A percentile compares a stretch with the other conserved stretches of the same genome.
Conservation (phyloP, 495 filamentous ascomycete species). For the Sphaerosporella brunnea region DNA sequence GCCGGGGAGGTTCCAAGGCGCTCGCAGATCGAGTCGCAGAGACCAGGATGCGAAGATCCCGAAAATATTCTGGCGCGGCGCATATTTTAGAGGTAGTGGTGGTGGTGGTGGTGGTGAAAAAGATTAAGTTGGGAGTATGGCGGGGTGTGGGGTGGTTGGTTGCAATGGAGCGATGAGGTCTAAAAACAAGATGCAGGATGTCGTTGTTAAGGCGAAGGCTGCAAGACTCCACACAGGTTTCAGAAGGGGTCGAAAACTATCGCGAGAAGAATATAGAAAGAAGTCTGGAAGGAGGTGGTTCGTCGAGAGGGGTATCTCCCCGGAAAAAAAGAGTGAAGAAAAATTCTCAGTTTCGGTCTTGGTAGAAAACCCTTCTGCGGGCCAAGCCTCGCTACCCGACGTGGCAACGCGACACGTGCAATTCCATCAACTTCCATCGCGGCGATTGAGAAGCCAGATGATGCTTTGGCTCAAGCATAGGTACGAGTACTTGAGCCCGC, state of each 20-base stretch:
- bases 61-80: slow-evolving; percentile 54
- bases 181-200: not conserved
- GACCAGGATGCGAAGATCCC: slow-evolving; percentile 48
- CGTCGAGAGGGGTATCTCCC: not conserved
- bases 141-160: not conserved
- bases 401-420: too few relatives aligned
- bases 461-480: too few relatives aligned
- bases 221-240: slow-evolving; percentile 41
- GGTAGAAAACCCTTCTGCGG: too few relatives aligned
- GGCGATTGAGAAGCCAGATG: too few relatives aligned
- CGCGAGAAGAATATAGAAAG: not conserved
- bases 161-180: not conserved
- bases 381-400: too few relatives aligned
- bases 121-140: not conserved
- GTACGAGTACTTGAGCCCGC: too few relatives aligned
- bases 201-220: slow-evolving; percentile 32
- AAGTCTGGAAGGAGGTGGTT: not conserved
- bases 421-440: too few relatives aligned
- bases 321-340: not conserved
- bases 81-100: slow-evolving; percentile 29
- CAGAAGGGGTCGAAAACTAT: slow-evolving; percentile 4
- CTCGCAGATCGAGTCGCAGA: slow-evolving; percentile 56
- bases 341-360: too few relatives aligned
- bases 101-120: not conserved
- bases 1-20: slow-evolving; percentile 47